phyloP scores from a whole-genome alignment of 768 basidiomycete species.

The Strobilomyces confusus region DNA sequence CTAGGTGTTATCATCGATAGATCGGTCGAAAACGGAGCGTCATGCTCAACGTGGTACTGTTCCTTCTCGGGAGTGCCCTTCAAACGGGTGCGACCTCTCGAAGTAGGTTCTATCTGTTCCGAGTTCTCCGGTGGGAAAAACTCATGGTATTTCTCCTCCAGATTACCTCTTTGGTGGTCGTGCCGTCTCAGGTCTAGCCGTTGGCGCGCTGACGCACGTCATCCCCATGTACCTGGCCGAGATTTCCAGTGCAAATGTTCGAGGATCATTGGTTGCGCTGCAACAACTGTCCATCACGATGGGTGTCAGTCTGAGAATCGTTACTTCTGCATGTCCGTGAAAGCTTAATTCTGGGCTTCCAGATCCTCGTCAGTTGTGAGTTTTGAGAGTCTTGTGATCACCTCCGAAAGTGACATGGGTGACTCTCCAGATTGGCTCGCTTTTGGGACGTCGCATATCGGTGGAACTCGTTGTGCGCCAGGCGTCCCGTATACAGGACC shows the following conservation, averaged over 20 bases:
- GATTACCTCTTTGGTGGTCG: slow-evolving; percentile 29
- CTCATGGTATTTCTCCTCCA: slow-evolving; percentile 1
- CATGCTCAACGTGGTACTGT: slow-evolving; percentile 27
- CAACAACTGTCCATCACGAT: slow-evolving; percentile 34
- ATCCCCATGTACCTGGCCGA: slow-evolving; percentile 36
- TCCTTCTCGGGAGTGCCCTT: slow-evolving; percentile 29
- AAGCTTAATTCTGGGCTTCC: neutral
- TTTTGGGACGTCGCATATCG: slow-evolving; percentile 32
- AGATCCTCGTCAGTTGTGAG: slow-evolving; percentile 33
- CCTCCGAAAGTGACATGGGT: neutral
- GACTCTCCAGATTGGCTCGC: slow-evolving; percentile 28
- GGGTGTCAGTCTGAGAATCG: slow-evolving; percentile 25
- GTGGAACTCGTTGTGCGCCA: slow-evolving; percentile 31
- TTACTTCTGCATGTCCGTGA: neutral
- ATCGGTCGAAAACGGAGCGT: slow-evolving; percentile 27
- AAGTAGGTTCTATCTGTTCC: slow-evolving; percentile 1
- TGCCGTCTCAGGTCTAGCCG: slow-evolving; percentile 18
- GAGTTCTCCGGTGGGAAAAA: neutral
- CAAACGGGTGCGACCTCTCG: slow-evolving; percentile 29
- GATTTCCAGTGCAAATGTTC: slow-evolving; percentile 36
- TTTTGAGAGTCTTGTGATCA: neutral
- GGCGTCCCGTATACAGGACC: slow-evolving; percentile 27
- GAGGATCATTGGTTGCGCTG: slow-evolving; percentile 35
- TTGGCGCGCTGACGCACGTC: slow-evolving; percentile 22
- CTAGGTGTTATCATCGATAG: slow-evolving; percentile 2